Evolutionary conservation across 164 flowering plant species (phyloP).

Genomic region (Piper longum): DNA sequence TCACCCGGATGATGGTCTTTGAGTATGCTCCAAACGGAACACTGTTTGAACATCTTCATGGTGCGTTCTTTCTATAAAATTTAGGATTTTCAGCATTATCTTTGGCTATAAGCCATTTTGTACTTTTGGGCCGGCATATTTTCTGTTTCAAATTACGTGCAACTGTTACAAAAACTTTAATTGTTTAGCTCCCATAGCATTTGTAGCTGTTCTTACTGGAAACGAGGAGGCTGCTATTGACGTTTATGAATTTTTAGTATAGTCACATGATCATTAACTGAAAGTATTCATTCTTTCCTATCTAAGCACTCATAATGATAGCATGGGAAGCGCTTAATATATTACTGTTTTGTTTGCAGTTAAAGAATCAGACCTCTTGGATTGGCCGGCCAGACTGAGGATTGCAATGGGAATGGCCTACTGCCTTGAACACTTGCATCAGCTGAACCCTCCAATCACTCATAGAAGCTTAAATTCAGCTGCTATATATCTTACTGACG

Average conservation of each 20-base stretch:
- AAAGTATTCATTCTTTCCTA: neutral
- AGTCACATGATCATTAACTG: no score
- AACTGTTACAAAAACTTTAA: no score
- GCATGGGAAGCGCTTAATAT: neutral
- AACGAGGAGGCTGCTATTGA: no score
- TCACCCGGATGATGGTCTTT: constrained; percentile 71
- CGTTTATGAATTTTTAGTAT: neutral
- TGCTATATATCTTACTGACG: constrained; percentile 52
- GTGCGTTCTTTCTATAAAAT: constrained; percentile 25
- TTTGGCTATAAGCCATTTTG: no score
- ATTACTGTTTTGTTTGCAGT: constrained; percentile 22
- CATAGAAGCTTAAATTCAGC: constrained; percentile 44
- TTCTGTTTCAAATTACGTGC: no score
- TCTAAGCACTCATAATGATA: neutral
- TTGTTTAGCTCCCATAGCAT: no score
- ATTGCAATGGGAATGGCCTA: constrained; percentile 72
- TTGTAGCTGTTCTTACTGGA: no score
- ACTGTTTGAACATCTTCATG: constrained; percentile 67
- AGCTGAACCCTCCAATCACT: constrained; percentile 39
- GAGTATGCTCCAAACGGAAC: constrained; percentile 82
- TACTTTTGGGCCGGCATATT: no score
- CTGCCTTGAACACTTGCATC: constrained; percentile 72
- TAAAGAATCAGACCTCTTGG: constrained; percentile 63
- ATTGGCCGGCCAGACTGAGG: constrained; percentile 53
- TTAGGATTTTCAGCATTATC: neutral